Conservation (phyloP, 208 protist species). For the Acanthamoeba castellanii region DNA sequence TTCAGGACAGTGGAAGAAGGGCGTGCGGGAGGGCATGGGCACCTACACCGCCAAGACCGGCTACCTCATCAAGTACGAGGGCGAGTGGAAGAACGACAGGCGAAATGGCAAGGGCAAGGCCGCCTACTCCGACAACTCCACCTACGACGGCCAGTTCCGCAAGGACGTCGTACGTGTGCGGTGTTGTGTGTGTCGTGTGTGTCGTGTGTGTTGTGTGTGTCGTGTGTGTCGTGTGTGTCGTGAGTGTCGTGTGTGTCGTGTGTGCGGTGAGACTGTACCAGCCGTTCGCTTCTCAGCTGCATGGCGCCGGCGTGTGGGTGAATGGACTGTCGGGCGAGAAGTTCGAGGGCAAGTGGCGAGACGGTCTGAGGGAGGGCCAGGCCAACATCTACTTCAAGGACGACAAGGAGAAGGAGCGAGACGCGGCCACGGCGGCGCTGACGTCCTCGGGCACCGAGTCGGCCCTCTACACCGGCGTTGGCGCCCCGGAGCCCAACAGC, state of each 20-base stretch:
- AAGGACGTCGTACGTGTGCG: conserved; percentile 62
- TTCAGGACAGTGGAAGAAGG: conserved; percentile 67
- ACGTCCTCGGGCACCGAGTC: not conserved
- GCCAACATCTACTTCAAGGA: conserved; percentile 52
- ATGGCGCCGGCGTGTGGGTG: conserved; percentile 54
- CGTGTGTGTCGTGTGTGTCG: too few relatives aligned
- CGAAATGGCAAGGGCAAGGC: conserved; percentile 58
- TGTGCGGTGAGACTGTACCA: not conserved
- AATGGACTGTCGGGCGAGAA: conserved; percentile 56
- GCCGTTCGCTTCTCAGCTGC: not conserved
- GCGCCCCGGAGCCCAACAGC: not conserved
- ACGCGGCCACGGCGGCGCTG: conserved; percentile 10
- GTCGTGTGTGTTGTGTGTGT: too few relatives aligned
- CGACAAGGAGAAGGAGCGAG: conserved; percentile 46
- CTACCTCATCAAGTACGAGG: conserved; percentile 71
- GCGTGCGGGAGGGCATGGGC: conserved; percentile 63
- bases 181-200: too few relatives aligned
- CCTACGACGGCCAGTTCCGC: conserved; percentile 61
- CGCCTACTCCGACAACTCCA: conserved; percentile 27
- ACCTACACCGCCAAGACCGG: conserved; percentile 60
- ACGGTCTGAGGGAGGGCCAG: conserved; percentile 33
- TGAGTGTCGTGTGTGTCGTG: too few relatives aligned
- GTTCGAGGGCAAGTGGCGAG: conserved; percentile 69
- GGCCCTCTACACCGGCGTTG: not conserved
- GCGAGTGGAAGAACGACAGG: conserved; percentile 69